Conservation (phyloP, 257 asterid species). For the Osmanthus fragrans region DNA sequence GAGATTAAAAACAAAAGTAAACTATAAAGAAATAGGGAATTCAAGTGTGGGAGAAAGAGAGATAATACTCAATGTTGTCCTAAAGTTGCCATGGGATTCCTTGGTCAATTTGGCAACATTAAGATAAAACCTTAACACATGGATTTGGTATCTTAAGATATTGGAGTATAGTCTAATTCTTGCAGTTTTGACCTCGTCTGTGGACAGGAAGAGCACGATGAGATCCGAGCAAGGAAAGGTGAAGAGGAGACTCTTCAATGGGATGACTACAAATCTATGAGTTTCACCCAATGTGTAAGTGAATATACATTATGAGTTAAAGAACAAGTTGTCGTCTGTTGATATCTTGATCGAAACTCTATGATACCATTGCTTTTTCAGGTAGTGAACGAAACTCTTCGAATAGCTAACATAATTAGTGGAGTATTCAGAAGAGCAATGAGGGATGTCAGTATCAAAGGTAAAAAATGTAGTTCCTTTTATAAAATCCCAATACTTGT, state of each 20-base stretch:
- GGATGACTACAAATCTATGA: slow-evolving; percentile 96
- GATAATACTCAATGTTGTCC: too few species aligned
- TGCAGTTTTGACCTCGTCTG: background rate
- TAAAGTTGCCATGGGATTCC: too few species aligned
- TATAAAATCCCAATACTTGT: background rate
- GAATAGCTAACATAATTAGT: slow-evolving; percentile 82
- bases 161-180: too few species aligned
- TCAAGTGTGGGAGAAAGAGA: too few species aligned
- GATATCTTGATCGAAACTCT: background rate
- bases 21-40: too few species aligned
- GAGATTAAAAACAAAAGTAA: too few species aligned
- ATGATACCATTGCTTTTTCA: slow-evolving; percentile 18
- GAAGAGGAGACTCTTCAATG: slow-evolving; percentile 58
- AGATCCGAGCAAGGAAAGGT: slow-evolving; percentile 60
- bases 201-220: slow-evolving; percentile 86
- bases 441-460: slow-evolving; percentile 77
- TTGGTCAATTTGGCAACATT: too few species aligned
- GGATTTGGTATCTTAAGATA: too few species aligned
- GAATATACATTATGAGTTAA: background rate
- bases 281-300: slow-evolving; percentile 96
- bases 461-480: slow-evolving; percentile 32
- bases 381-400: slow-evolving; percentile 93
- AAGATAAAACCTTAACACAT: too few species aligned
- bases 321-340: background rate
- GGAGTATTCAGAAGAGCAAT: slow-evolving; percentile 93